A percentile compares a stretch with the other conserved stretches of the same genome.
These are phyloP conservation scores for Gillenia trifoliata DNA, from an alignment of 306 rosid genomes.

Conservation along the genomic window DNA sequence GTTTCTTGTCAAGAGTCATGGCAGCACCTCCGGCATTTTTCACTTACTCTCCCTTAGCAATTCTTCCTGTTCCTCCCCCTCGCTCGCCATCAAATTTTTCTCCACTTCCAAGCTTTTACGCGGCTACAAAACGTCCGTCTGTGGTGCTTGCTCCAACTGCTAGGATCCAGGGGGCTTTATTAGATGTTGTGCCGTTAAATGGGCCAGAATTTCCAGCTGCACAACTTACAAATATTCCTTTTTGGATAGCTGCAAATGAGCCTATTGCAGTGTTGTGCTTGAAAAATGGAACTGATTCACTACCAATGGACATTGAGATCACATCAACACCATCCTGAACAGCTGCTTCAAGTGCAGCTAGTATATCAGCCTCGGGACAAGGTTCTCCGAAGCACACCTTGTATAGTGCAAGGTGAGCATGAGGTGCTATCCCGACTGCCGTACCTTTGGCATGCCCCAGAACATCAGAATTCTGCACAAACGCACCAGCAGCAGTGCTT, in stretches of 20 bases:
- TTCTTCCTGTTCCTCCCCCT: slow-evolving; percentile 56
- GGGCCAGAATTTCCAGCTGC: slow-evolving; percentile 78
- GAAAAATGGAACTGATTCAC: slow-evolving; percentile 40
- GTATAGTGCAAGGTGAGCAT: slow-evolving; percentile 64
- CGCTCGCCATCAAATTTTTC: slow-evolving; percentile 46
- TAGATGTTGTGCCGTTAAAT: slow-evolving; percentile 31
- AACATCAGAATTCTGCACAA: slow-evolving; percentile 48
- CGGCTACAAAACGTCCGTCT: slow-evolving; percentile 52
- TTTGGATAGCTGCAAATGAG: slow-evolving; percentile 63
- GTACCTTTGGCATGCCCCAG: slow-evolving; percentile 79
- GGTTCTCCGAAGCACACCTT: slow-evolving; percentile 38
- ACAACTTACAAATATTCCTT: slow-evolving; percentile 70
- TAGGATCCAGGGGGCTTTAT: slow-evolving; percentile 79
- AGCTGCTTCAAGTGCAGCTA: slow-evolving; percentile 35
- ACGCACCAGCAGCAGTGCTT: slow-evolving; percentile 65
- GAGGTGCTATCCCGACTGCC: slow-evolving; percentile 72
- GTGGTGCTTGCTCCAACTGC: slow-evolving; percentile 49
- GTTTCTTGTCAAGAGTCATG: slow-evolving; percentile 58
- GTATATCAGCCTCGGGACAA: slow-evolving; percentile 33
- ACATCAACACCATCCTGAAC: slow-evolving; percentile 59
- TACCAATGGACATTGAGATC: slow-evolving; percentile 57
- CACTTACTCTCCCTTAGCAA: slow-evolving; percentile 57
- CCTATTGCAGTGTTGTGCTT: slow-evolving; percentile 52
- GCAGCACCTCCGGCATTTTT: slow-evolving; percentile 54
- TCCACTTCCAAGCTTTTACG: slow-evolving; percentile 49